Evolutionary conservation across 2,329 filamentous ascomycete genomes (phyloP), one percentile per base, ranked within the genome.

Genomic region (Paraphaeosphaeria sporulosa): DNA sequence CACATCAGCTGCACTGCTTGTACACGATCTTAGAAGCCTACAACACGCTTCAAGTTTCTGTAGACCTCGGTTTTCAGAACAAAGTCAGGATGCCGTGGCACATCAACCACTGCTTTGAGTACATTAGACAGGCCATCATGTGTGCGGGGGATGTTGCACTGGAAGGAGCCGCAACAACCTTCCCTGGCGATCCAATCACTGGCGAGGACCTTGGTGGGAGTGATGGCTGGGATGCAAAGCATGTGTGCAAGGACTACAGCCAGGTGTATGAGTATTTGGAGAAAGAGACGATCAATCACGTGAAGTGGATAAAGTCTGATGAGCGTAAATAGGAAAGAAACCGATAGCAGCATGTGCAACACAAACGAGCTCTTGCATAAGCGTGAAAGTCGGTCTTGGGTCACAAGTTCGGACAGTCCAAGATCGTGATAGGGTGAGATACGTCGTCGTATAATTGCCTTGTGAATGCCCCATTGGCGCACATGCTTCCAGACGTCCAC

Each of bases 31-130:
- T 75, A 23, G 70, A 71, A 46, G 73, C 73, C 7, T 75, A 76
- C 62, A 75, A 74, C 57, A 70, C 63, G 15, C 64, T 73, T 49
- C 66, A 68, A 30, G 40, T 71, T 3, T 62, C 57, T 4, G 58
- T 53, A 7, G 56, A 64, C 4, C 50, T 59, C 6, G 15, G 59
- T 3, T 62, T 58, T 23, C 38, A 47, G 47, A 27, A 67, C 19
- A 59, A 66, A 1, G 67, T 75, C 38, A 69, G 74, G 30, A 71
- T 73, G 64, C 67, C 72, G 4, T 76, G 74, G 74, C 74, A 75
- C 34, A 66, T 76, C 30, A 75, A 71, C 49, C 74, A 76, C 59
- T 75, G 73, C 61, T 76, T 74, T 55, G 73, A 75, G 27, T 75
- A 76, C 56, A 67, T 76, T 21, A 55, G 73, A 19, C 74, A 76